Evolutionary conservation across 2,329 filamentous ascomycete species (phyloP), one percentile per base, ranked within the genome.

Genomic region (Polychaeton citri): DNA sequence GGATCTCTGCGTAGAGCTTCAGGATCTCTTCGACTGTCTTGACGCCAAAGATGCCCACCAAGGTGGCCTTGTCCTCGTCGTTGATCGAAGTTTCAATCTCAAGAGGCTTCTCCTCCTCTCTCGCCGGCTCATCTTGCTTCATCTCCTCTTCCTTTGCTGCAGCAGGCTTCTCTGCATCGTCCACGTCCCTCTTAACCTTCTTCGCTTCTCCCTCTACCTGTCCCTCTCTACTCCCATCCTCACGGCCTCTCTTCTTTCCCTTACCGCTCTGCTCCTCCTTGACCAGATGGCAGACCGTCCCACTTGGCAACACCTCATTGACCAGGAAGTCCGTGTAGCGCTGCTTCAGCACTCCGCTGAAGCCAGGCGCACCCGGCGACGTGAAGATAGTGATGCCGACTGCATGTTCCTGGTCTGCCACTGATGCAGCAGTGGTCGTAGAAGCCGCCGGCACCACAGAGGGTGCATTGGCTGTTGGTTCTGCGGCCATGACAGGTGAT

Each of bases 311-410:
- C 43, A 95, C 88, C 59, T 95, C 87, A 52, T 93, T 87, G 48
- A 95, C 87, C 47, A 90, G 67, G 50, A 95, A 95, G 57, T 95
- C 87, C 3, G 86, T 88, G 58, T 87, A 95, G 46, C 84, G 69
- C 52, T 80, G 76, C 64, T 84, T 84, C 50, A 83, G 50, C 10
- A 77, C 63, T 13, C 77, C 79, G 10, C 61, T 57, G 45, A 82
- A 82, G 1, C 75, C 73, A 37, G 65, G 58, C 20, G 69, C 65
- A n/a, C 68, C 57, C 1, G 65, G 59, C 32, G 67, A 72, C 12
- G 80, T 71, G 53, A 72, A 81, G 44, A 73, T 66, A 6, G 70
- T 72, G 44, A 84, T 82, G 19, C 79, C 79, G 2, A 63, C 64
- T 32, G 58, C 57, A 9, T 52, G 43, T 44, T 69, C 66, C 21